Percentiles rank a stretch among this genome's conserved stretches.
phyloP scores from a whole-genome alignment of 148 eudicot species.

The Rhododendron williamsianum region DNA sequence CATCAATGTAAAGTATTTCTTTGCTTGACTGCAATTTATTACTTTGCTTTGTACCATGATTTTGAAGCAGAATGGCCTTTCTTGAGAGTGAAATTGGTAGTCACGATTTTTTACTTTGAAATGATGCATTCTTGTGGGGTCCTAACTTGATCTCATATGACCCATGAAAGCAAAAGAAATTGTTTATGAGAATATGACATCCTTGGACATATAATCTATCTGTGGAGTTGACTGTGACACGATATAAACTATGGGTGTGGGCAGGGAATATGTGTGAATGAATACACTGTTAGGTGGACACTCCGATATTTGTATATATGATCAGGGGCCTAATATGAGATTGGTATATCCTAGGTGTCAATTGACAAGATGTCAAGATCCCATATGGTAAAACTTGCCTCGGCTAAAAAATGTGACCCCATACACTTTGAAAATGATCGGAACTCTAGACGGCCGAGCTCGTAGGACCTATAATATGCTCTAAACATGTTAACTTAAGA shows the following conservation, averaged over 20 bases:
- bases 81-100: not conserved
- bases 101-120: not conserved
- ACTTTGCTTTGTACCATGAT: not conserved
- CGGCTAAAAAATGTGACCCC: not conserved
- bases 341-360: not conserved
- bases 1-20: constrained; percentile 71
- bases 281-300: not conserved
- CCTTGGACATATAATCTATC: not conserved
- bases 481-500: not conserved
- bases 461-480: not conserved
- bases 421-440: not conserved
- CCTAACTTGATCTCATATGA: not conserved
- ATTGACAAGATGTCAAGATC: not conserved
- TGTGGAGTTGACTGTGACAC: not conserved
- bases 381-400: not conserved
- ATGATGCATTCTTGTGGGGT: not conserved
- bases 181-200: not conserved
- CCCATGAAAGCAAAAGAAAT: not conserved
- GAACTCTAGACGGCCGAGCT: not conserved
- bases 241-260: not conserved
- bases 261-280: not conserved
- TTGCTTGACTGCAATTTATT: not conserved
- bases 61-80: not conserved
- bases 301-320: not conserved
- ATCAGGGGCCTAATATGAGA: not conserved